Base-by-base conservation (phyloP, 192 early-diverging fungal genomes). In the Dimargaris cristalligena region DNA sequence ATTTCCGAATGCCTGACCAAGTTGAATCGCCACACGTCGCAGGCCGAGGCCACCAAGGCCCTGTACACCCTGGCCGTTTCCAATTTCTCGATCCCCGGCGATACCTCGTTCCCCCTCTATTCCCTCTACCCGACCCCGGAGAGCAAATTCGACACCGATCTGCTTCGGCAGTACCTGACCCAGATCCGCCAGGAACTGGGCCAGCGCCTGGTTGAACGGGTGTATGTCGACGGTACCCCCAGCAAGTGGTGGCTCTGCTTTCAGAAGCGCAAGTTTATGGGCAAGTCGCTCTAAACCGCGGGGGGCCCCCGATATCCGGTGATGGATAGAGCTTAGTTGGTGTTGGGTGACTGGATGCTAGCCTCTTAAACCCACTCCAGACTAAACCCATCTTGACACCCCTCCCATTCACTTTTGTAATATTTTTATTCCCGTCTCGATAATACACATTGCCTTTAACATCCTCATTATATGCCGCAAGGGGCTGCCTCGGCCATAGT, bases 241-340 rank as follows among this genome's bases (percentile, higher is more conserved):
- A 89, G 87, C 78, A 99, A 99, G 69, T 99, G 94, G 94, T 99
- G 96, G 96, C 78, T 99, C 80, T 86, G 88, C 67, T 99, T 99
- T 79, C 83, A 90, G 66, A 99, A 96, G 81, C 80, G 92, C 64
- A 92, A 95, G 76, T 99, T 99, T 66, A 99, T 99, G 94, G 84
- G 84, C 66, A 80, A 92, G 74, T 69, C 78, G 30, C 73, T 89
- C 61, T 77, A 77, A 61, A 23, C 38, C 54, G 2, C 1, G 23
- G 52, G n/a, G n/a, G n/a, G n/a, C n/a, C n/a, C n/a, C n/a, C n/a
- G n/a, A n/a, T n/a, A n/a, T n/a, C n/a, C n/a, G n/a, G n/a, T n/a
- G n/a, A n/a, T n/a, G n/a, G n/a, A n/a, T n/a, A n/a, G n/a, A n/a
- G n/a, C n/a, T n/a, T n/a, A n/a, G n/a, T n/a, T n/a, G n/a, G n/a